Evolutionary conservation across 208 protist genomes (phyloP).

Genomic region (Angomonas ambiguus): DNA sequence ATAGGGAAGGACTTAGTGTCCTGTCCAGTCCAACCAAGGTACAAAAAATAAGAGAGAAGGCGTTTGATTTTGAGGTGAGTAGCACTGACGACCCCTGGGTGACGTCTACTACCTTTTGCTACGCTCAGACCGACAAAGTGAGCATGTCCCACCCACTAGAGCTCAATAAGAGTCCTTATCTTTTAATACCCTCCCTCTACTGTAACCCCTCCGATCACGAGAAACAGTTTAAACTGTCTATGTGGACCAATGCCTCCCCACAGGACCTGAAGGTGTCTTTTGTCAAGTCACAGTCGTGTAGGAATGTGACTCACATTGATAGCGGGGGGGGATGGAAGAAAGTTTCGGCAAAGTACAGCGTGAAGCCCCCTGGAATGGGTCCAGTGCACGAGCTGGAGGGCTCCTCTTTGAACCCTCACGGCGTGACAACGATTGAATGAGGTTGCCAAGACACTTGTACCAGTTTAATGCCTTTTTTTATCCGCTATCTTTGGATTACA

Average conservation of each 20-base stretch:
- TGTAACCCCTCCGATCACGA: neutral
- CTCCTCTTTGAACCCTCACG: neutral
- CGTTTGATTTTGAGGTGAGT: neutral
- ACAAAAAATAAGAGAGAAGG: neutral
- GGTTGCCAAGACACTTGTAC: too few species aligned
- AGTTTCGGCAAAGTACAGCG: neutral
- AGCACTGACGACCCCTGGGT: constrained; percentile 26
- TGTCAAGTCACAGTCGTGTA: neutral
- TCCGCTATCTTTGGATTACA: too few species aligned
- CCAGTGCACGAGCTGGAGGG: neutral
- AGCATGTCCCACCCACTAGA: constrained; percentile 38
- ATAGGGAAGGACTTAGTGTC: neutral
- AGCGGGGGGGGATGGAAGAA: neutral
- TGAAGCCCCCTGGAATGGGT: neutral
- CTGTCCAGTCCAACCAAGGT: neutral
- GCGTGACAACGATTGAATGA: neutral
- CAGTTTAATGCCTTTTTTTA: constrained; percentile 3
- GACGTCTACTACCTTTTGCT: constrained; percentile 35
- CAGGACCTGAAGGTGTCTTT: neutral
- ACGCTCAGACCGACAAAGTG: constrained; percentile 33
- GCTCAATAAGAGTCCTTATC: constrained; percentile 47
- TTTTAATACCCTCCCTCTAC: constrained; percentile 49
- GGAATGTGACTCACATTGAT: neutral
- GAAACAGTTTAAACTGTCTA: neutral
- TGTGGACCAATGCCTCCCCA: neutral